A percentile compares a stretch with the other conserved stretches of the same genome.
Conservation (phyloP, 176 grass and related monocot genomes). For the Tillandsia leiboldiana region DNA sequence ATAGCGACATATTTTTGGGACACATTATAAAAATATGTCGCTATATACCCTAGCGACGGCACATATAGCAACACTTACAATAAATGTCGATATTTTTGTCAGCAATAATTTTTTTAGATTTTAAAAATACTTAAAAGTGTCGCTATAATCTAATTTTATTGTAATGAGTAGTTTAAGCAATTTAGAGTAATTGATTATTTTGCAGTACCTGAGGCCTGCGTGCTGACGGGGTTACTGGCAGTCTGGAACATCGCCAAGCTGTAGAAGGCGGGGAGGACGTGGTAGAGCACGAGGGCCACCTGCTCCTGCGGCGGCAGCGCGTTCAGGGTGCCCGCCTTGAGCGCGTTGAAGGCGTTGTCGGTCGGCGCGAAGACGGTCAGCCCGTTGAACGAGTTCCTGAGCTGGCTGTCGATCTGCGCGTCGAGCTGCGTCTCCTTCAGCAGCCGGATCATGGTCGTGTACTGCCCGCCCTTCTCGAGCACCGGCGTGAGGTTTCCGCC, state of each 20-base stretch:
- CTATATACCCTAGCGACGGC: too few species aligned
- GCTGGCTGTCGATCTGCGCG: slow-evolving; percentile 69
- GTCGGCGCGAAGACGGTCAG: slow-evolving; percentile 84
- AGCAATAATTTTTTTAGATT: too few species aligned
- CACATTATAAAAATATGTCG: too few species aligned
- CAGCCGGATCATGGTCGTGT: slow-evolving; percentile 57
- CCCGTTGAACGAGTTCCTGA: slow-evolving; percentile 65
- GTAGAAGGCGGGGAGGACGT: slow-evolving; percentile 64
- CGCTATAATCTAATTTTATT: too few species aligned
- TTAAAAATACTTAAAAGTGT: too few species aligned
- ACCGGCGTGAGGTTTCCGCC: slow-evolving; percentile 50
- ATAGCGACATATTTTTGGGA: too few species aligned
- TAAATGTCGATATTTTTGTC: too few species aligned
- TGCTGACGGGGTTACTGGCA: slow-evolving; percentile 80
- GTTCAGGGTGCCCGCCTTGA: slow-evolving; percentile 85
- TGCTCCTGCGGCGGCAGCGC: slow-evolving; percentile 58
- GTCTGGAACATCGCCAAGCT: slow-evolving; percentile 50
- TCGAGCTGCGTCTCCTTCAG: slow-evolving; percentile 68
- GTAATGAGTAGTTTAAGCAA: too few species aligned
- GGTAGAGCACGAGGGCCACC: slow-evolving; percentile 74
- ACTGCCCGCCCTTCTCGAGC: slow-evolving; percentile 66
- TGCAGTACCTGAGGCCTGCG: slow-evolving; percentile 53
- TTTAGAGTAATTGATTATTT: too few species aligned
- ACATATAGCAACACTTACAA: too few species aligned
- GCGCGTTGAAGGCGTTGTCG: slow-evolving; percentile 80